Percentiles rank a stretch among this genome's conserved stretches.
Evolutionary conservation across 2,329 filamentous ascomycete species (phyloP).

Genomic region (Phaeophleospora eucalypticola): DNA sequence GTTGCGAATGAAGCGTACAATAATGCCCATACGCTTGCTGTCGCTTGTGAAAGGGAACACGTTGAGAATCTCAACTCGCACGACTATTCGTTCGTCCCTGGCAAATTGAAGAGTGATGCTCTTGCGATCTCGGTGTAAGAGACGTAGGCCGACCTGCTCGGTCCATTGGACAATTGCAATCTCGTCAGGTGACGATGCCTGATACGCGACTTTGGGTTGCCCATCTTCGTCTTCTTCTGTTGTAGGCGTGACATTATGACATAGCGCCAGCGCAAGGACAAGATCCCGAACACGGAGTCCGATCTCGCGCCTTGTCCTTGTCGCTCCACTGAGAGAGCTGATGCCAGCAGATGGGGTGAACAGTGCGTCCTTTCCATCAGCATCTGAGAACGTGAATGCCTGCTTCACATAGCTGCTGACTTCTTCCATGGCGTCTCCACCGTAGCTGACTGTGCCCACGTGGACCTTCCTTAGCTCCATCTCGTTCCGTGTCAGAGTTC

Average conservation of each 20-base stretch:
- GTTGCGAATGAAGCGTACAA: conserved; percentile 71
- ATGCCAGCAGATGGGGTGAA: conserved; percentile 71
- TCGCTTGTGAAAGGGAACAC: conserved; percentile 98
- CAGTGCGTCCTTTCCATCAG: conserved; percentile 41
- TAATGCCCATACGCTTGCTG: conserved; percentile 96
- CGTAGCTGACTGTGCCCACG: conserved; percentile 95
- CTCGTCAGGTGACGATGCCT: conserved; percentile 95
- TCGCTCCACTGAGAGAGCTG: conserved; percentile 53
- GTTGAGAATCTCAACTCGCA: conserved; percentile 83
- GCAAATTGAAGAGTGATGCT: conserved; percentile 77
- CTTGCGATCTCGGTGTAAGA: conserved; percentile 81
- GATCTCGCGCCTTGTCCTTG: conserved; percentile 86
- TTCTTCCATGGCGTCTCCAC: conserved; percentile 98
- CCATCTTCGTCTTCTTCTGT: conserved; percentile 74
- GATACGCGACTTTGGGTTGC: conserved; percentile 74
- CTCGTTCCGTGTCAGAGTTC: conserved; percentile 89
- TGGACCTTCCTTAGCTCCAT: conserved; percentile 94
- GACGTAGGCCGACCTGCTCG: conserved; percentile 80
- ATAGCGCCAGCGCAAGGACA: conserved; percentile 84
- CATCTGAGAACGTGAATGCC: conserved; percentile 59
- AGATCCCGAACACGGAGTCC: conserved; percentile 89
- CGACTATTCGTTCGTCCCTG: conserved; percentile 67
- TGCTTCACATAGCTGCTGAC: conserved; percentile 81
- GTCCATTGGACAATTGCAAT: conserved; percentile 98
- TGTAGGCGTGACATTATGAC: conserved; percentile 95